These are phyloP conservation scores for Penicillium odoratum DNA, from an alignment of 495 filamentous ascomycete species.

Conservation along the genomic window DNA sequence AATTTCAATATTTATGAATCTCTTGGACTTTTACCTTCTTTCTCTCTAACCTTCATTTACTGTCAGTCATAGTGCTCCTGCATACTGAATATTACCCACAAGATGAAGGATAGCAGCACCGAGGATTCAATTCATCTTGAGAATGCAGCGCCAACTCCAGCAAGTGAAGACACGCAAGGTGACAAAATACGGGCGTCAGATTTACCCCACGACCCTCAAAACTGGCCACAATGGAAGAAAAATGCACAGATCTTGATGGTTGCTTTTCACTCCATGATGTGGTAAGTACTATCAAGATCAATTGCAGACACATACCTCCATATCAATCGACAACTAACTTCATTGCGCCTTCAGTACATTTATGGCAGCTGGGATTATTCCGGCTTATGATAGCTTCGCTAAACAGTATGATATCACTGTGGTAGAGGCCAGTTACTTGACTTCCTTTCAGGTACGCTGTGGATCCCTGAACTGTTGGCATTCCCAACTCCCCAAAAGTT, in stretches of 20 bases:
- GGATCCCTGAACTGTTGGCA: background rate
- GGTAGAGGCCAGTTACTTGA: conserved; percentile 31
- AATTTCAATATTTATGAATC: background rate
- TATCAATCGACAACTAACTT: background rate
- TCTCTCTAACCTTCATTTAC: no score
- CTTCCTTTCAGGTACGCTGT: conserved; percentile 28
- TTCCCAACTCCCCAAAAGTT: background rate
- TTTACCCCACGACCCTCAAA: conserved; percentile 24
- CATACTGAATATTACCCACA: background rate
- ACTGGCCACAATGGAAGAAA: conserved; percentile 35
- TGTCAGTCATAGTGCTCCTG: background rate
- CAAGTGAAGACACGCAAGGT: background rate
- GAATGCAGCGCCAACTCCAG: background rate
- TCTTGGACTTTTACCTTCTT: background rate
- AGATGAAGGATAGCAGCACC: background rate
- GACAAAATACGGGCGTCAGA: background rate
- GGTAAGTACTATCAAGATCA: background rate
- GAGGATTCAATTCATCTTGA: background rate
- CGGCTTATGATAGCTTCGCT: conserved; percentile 30
- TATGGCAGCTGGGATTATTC: conserved; percentile 38
- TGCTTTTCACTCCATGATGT: conserved; percentile 17
- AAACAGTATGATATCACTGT: conserved; percentile 28
- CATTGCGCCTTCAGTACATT: conserved; percentile 17
- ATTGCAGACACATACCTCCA: background rate
- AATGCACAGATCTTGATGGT: conserved; percentile 38